phyloP scores from a whole-genome alignment of 768 basidiomycete genomes.

The Serendipita sp. region DNA sequence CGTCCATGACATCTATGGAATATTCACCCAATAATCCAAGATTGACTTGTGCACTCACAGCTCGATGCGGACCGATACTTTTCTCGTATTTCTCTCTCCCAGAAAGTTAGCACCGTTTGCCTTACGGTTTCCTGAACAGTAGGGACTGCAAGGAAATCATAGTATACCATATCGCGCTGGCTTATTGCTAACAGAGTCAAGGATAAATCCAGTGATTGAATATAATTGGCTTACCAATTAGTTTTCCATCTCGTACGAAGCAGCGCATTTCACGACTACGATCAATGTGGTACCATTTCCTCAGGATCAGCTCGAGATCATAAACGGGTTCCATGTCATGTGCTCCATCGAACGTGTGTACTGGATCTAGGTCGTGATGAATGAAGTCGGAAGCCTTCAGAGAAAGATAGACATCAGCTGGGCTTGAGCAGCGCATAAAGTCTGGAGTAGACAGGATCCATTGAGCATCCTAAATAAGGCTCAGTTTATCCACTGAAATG shows the following conservation, averaged over 20 bases:
- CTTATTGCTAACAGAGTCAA: conserved; percentile 42
- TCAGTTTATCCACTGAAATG: neutral
- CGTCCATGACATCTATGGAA: conserved; percentile 60
- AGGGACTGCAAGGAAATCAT: conserved; percentile 65
- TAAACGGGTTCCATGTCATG: conserved; percentile 25
- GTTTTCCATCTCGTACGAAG: conserved; percentile 57
- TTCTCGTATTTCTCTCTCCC: conserved; percentile 44
- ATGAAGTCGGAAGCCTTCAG: conserved; percentile 90
- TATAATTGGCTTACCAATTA: conserved; percentile 43
- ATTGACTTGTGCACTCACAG: too few species aligned
- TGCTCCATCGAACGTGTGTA: conserved; percentile 56
- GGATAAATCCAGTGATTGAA: neutral
- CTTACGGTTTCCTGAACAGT: conserved; percentile 38
- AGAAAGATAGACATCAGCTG: conserved; percentile 79
- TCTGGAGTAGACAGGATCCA: conserved; percentile 79
- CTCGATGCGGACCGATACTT: too few species aligned
- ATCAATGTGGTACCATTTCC: conserved; percentile 83
- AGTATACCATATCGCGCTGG: conserved; percentile 80
- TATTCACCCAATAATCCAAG: neutral
- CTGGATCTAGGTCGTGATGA: conserved; percentile 52
- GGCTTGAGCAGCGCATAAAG: conserved; percentile 73
- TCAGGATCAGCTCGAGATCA: conserved; percentile 63
- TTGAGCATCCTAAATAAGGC: conserved; percentile 56
- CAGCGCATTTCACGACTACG: conserved; percentile 75
- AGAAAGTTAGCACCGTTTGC: conserved; percentile 40